phyloP scores from a whole-genome alignment of 2,329 filamentous ascomycete species.

The Tympanopsis confertula region DNA sequence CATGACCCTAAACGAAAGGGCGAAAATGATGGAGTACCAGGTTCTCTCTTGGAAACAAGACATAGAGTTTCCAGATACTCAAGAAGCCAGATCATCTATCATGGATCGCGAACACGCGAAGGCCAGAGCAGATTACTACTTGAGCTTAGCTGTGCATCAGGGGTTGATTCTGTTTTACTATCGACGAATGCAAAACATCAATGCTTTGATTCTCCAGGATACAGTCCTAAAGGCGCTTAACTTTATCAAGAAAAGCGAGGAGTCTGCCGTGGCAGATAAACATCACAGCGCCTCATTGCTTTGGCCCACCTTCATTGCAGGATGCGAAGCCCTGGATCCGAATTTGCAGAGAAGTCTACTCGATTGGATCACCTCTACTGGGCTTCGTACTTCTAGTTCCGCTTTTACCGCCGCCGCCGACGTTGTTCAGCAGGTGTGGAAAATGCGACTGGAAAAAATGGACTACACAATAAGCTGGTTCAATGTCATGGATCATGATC shows the following conservation, averaged over 20 bases:
- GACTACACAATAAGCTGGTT: background rate
- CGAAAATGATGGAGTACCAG: conserved; percentile 13
- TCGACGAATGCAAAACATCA: conserved; percentile 22
- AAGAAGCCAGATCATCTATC: background rate
- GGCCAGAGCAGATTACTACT: conserved; percentile 11
- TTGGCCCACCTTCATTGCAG: conserved; percentile 26
- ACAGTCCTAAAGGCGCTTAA: conserved; percentile 16
- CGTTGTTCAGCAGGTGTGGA: background rate
- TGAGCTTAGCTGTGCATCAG: conserved; percentile 23
- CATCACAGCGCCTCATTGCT: conserved; percentile 8
- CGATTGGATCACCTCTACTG: background rate
- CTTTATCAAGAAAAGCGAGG: conserved; percentile 15
- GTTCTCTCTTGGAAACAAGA: conserved; percentile 12
- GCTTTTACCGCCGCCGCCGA: background rate
- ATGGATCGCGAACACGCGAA: background rate
- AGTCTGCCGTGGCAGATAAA: conserved; percentile 11
- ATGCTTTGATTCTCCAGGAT: conserved; percentile 22
- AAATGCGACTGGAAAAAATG: background rate
- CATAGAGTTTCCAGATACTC: conserved; percentile 1
- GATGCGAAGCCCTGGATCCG: conserved; percentile 19
- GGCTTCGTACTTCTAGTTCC: background rate
- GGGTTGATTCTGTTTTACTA: conserved; percentile 29
- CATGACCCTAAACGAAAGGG: background rate
- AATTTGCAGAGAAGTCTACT: background rate
- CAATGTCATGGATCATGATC: background rate